Percentiles rank a stretch among this genome's conserved stretches.
These are phyloP conservation scores for Aspergillus ruber DNA, from an alignment of 2,329 filamentous ascomycete genomes.

Conservation along the genomic window DNA sequence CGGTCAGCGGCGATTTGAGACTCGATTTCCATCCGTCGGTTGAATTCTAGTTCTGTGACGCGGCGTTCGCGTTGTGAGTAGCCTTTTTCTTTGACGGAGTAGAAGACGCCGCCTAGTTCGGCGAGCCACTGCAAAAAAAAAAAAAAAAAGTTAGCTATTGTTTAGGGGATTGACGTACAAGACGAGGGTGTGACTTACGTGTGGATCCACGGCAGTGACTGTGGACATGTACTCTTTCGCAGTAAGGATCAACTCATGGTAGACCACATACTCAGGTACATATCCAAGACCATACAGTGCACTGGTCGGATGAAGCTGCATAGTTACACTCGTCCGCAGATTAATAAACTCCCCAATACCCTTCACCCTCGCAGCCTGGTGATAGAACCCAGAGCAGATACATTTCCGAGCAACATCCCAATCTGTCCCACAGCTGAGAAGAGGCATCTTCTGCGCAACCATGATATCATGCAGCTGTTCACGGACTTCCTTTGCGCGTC, in stretches of 20 bases:
- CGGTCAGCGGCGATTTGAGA: conserved; percentile 85
- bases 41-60: conserved; percentile 86
- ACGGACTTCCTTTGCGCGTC: conserved; percentile 85
- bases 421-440: conserved; percentile 87
- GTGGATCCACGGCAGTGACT: conserved; percentile 90
- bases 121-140: conserved; percentile 63
- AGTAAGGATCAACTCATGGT: conserved; percentile 95
- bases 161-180: neutral
- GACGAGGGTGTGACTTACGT: conserved; percentile 39
- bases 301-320: conserved; percentile 89
- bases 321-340: conserved; percentile 84
- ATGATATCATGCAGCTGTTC: conserved; percentile 93
- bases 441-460: conserved; percentile 81
- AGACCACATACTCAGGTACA: conserved; percentile 92
- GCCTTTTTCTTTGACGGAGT: conserved; percentile 94
- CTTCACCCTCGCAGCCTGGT: conserved; percentile 92
- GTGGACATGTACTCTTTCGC: conserved; percentile 98
- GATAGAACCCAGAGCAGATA: conserved; percentile 96
- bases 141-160: neutral
- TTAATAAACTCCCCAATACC: conserved; percentile 98
- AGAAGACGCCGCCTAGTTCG: conserved; percentile 93
- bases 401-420: conserved; percentile 95
- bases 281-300: conserved; percentile 90
- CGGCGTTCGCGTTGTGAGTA: conserved; percentile 82
- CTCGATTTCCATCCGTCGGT: conserved; percentile 87